Conservation (phyloP, 495 filamentous ascomycete genomes). For the Physcia stellaris region DNA sequence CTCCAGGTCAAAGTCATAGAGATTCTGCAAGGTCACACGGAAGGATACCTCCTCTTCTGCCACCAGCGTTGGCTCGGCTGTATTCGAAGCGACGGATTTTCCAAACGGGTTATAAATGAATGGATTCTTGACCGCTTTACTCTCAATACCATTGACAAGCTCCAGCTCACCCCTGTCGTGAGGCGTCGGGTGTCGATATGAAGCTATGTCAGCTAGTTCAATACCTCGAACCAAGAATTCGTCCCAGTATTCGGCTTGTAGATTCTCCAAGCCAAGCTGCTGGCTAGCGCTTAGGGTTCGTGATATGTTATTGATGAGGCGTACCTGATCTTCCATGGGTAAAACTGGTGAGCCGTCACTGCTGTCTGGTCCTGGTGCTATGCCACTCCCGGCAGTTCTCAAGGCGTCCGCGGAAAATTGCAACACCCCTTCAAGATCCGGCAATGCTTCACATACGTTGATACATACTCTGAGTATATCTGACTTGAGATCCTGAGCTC, state of each 20-base stretch:
- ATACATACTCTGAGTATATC: slow-evolving; percentile 76
- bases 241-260: slow-evolving; percentile 89
- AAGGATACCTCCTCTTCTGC: slow-evolving; percentile 65
- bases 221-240: slow-evolving; percentile 82
- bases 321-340: slow-evolving; percentile 68
- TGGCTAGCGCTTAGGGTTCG: slow-evolving; percentile 65
- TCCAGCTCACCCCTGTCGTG: slow-evolving; percentile 61
- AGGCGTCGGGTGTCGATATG: slow-evolving; percentile 46
- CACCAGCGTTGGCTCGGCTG: slow-evolving; percentile 54
- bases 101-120: slow-evolving; percentile 89
- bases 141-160: slow-evolving; percentile 36
- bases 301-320: slow-evolving; percentile 66
- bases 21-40: slow-evolving; percentile 76
- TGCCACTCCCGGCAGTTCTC: slow-evolving; percentile 64
- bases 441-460: slow-evolving; percentile 83
- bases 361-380: slow-evolving; percentile 51
- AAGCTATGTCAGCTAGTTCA: slow-evolving; percentile 42
- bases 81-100: slow-evolving; percentile 32
- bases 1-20: slow-evolving; percentile 82
- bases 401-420: slow-evolving; percentile 74
- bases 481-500: slow-evolving; percentile 58
- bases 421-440: slow-evolving; percentile 79
- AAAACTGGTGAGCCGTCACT: slow-evolving; percentile 51
- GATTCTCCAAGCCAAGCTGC: slow-evolving; percentile 51
- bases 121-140: slow-evolving; percentile 52